phyloP scores from a whole-genome alignment of 1,139 yeast genomes.

The Yamadazyma atlantica region DNA sequence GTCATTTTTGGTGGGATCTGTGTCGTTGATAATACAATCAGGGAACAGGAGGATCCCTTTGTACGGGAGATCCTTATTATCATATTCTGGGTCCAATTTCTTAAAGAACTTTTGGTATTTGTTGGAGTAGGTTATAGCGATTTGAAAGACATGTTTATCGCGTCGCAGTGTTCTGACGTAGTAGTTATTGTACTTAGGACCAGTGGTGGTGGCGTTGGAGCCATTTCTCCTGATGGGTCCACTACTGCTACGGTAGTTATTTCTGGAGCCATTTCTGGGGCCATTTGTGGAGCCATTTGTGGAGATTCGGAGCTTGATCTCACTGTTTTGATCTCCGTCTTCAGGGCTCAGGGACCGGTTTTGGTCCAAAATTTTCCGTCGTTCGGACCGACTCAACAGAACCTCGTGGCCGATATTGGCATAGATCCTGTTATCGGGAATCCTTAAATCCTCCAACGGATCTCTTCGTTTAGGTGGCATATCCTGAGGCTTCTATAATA shows the following conservation, averaged over 20 bases:
- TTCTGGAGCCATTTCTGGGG: too few species aligned
- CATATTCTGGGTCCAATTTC: slow-evolving; percentile 12
- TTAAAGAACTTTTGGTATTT: slow-evolving; percentile 8
- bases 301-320: neutral
- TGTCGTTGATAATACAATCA: slow-evolving; percentile 60
- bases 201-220: too few species aligned
- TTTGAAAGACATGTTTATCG: neutral
- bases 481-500: neutral
- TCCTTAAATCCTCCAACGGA: slow-evolving; percentile 15
- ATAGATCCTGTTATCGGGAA: slow-evolving; percentile 17
- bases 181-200: too few species aligned
- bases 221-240: too few species aligned
- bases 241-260: too few species aligned
- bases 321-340: neutral
- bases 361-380: slow-evolving; percentile 7
- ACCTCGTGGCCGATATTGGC: slow-evolving; percentile 14
- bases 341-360: neutral
- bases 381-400: slow-evolving; percentile 10
- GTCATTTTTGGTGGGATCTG: slow-evolving; percentile 58
- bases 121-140: slow-evolving; percentile 7
- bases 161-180: slow-evolving; percentile 5
- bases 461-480: slow-evolving; percentile 18
- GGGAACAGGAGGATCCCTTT: slow-evolving; percentile 60
- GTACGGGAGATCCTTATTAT: slow-evolving; percentile 52
- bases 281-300: neutral